Percentiles rank a stretch among this genome's conserved stretches.
phyloP scores from a whole-genome alignment of 768 basidiomycete genomes.

The Amanita fuliginea region DNA sequence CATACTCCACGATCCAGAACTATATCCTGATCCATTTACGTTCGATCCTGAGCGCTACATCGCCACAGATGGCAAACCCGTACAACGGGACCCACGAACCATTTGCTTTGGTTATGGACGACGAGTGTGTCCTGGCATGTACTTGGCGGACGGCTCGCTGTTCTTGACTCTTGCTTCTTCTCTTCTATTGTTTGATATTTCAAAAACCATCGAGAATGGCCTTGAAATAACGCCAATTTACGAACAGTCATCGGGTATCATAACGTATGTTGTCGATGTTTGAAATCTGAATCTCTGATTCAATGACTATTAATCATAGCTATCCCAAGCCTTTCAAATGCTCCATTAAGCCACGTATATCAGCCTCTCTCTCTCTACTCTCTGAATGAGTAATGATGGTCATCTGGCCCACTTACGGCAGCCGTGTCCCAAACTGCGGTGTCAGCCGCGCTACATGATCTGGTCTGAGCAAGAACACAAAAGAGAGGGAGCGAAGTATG shows the following conservation, averaged over 20 bases:
- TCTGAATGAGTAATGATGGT: slow-evolving; percentile 2
- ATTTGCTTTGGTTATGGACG: slow-evolving; percentile 38
- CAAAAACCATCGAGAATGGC: slow-evolving; percentile 32
- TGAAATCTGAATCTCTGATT: background rate
- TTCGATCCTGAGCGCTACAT: slow-evolving; percentile 42
- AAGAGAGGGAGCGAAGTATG: too few relatives aligned
- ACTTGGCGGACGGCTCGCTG: slow-evolving; percentile 40
- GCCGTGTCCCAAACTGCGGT: too few relatives aligned
- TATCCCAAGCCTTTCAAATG: slow-evolving; percentile 25
- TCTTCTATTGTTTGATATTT: slow-evolving; percentile 37
- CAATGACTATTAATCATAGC: slow-evolving; percentile 9
- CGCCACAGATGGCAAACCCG: slow-evolving; percentile 10
- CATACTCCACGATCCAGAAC: slow-evolving; percentile 39
- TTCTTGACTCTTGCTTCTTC: slow-evolving; percentile 33
- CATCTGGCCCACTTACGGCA: too few relatives aligned
- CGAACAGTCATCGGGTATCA: slow-evolving; percentile 30
- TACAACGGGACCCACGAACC: slow-evolving; percentile 24
- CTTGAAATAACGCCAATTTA: slow-evolving; percentile 32
- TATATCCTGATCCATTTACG: slow-evolving; percentile 35
- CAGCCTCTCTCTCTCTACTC: slow-evolving; percentile 19
- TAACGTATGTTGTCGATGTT: slow-evolving; percentile 25
- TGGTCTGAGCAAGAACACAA: too few relatives aligned
- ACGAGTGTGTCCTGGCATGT: slow-evolving; percentile 35
- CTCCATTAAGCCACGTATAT: slow-evolving; percentile 20
- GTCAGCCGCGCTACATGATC: too few relatives aligned